These are phyloP conservation scores for Trametes hirsuta DNA, from an alignment of 1,284 basidiomycete genomes.

Conservation along the genomic window DNA sequence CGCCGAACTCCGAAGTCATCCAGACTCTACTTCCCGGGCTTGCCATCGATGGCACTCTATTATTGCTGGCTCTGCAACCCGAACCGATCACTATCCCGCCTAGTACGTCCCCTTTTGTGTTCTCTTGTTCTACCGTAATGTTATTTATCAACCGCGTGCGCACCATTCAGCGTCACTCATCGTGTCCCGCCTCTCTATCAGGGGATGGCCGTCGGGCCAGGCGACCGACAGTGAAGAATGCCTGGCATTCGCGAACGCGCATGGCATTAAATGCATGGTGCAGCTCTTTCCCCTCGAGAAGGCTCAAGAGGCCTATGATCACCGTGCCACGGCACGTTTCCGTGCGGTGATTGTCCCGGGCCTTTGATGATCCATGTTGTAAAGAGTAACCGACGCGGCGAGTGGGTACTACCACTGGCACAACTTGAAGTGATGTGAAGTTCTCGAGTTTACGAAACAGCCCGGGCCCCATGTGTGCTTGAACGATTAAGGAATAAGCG, in stretches of 20 bases:
- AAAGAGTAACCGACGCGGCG: background rate
- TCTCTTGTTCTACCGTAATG: background rate
- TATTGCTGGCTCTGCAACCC: constrained; percentile 23
- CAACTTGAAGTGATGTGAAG: too few relatives aligned
- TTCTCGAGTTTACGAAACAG: too few relatives aligned
- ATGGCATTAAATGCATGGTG: constrained; percentile 29
- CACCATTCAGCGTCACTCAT: constrained; percentile 10
- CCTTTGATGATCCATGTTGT: background rate
- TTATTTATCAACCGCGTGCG: background rate
- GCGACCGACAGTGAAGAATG: constrained; percentile 30
- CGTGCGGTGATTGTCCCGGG: constrained; percentile 33
- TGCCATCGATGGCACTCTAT: constrained; percentile 26
- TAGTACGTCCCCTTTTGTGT: background rate
- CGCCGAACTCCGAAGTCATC: constrained; percentile 27
- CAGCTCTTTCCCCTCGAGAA: constrained; percentile 32
- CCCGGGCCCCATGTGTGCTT: background rate
- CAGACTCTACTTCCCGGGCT: constrained; percentile 27
- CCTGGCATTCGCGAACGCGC: constrained; percentile 23
- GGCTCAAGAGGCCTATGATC: constrained; percentile 31
- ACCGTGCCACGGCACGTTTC: constrained; percentile 28
- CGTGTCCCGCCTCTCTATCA: constrained; percentile 22
- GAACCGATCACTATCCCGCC: constrained; percentile 13
- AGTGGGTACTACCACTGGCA: too few relatives aligned
- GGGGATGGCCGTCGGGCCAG: constrained; percentile 27
- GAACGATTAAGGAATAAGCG: background rate